Base-by-base conservation (phyloP, 306 rosid genomes). In the Quercus bicolor region DNA sequence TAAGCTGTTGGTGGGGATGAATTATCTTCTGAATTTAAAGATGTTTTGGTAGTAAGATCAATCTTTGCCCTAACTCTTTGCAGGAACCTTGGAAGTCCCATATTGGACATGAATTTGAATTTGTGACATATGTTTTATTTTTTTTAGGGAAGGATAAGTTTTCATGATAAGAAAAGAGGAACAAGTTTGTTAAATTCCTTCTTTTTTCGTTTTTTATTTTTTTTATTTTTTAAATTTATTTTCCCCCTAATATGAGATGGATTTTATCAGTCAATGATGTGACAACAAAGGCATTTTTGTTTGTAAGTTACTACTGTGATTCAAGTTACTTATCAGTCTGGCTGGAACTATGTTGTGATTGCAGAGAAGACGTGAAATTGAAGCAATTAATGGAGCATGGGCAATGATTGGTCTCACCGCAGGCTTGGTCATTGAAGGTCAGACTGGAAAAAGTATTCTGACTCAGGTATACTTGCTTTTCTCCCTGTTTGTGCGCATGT, bases 301-400 rank as follows among this genome's bases (percentile, higher is more conserved):
- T 24, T 13, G 5, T 68, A 52, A 64, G 23, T 31, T 21, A 61
- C 60, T 23, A 14, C 6, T 14, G 75, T 64, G 70, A 64, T 51
- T 52, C 40, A 78, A 29, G 68, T 79, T 53, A 45, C 83, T 76
- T 20, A 18, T 71, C 52, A 75, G 51, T 62, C 84, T 78, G 75
- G 48, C 77, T 24, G 74, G 79, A 82, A 57, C 73, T 51, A 31
- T 77, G 84, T 40, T 76, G 66, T 82, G 84, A 80, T 62, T 79
- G 80, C 72, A 95, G 98, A 91, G 91, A 83, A 85, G 84, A 70
- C 94, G 95, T 55, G 92, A 86, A 86, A 88, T 95, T 76, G 98
- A 95, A 80, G 97, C 98, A 51, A 88, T 92, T 6, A 95, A 95
- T 75, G 98, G 98, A 74, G 98, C 98, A 51, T 92, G 97, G 97